Evolutionary conservation across 345 rosid species (phyloP), one percentile per base, ranked within the genome.

Genomic region (Eutrema heterophyllum): DNA sequence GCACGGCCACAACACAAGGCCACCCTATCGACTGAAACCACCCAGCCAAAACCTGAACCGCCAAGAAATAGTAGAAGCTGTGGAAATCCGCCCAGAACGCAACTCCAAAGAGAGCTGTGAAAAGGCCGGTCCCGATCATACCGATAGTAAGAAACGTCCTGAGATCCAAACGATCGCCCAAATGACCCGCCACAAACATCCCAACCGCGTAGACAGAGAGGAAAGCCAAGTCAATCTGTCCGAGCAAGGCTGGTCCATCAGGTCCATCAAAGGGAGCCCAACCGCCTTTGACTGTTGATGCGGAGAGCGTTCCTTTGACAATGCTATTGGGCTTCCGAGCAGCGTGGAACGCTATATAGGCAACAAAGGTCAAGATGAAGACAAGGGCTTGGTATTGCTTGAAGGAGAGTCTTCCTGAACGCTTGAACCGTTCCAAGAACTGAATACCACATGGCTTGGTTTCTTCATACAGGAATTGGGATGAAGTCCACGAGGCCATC

Each of bases 1-100:
- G 88, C 41, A 92, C 92, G 7, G 99, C 97, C 58, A 95, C 99
- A 10, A 95, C 97, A 5, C 97, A 95, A 71, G 99, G 99, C 99
- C 99, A 92, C 7, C 99, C 97, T 14, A 93, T 95, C 26, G 99
- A 95, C 76, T 95, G 97, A 81, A 89, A 89, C 84, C 87, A 77
- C 43, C 97, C 99, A 0, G 97, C 92, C 61, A 88, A 16, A 82
- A 87, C 85, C 76, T 95, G 99, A n/a, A 83, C 68, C 6, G 81
- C 75, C 64, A 95, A 65, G 81, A 74, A 95, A 54, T 85, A 92
- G 81, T 85, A 88, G 74, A 87, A 88, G 74, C 56, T 87, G 52
- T 95, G 99, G 59, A 92, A 49, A 46, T 85, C 77, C 29, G 81
- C 88, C 97, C 97, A 95, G 27, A 85, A 92, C 0, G 92, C 99